Conservation (phyloP, 352 stramenopile species). For the Phytopythium kandeliae region DNA sequence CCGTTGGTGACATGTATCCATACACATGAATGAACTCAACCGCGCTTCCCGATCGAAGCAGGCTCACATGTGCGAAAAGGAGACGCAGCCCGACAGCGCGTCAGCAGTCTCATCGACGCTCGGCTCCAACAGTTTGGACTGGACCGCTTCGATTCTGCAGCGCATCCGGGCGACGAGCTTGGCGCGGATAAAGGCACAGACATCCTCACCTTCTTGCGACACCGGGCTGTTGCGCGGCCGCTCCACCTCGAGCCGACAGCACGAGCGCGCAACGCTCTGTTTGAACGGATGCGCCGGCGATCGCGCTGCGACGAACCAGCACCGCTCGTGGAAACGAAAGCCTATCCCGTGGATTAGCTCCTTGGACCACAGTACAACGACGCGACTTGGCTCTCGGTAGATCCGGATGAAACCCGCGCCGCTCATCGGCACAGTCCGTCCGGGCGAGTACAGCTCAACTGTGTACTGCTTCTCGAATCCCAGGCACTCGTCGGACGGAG, state of each 20-base stretch:
- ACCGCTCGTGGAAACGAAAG: background rate
- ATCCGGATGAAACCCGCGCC: background rate
- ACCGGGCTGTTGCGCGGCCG: background rate
- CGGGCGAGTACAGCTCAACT: background rate
- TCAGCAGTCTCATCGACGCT: background rate
- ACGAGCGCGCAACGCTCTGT: background rate
- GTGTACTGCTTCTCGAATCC: slow-evolving; percentile 3
- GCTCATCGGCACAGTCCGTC: background rate
- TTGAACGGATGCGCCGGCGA: background rate
- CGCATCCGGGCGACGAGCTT: slow-evolving; percentile 1
- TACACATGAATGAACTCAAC: too few relatives aligned
- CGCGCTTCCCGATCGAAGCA: too few relatives aligned
- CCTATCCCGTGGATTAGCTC: background rate
- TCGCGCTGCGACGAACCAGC: background rate
- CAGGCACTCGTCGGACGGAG: background rate
- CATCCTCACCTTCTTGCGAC: background rate
- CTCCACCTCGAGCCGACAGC: background rate
- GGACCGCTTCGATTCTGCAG: background rate
- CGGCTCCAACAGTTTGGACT: slow-evolving; percentile 1
- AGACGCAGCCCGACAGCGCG: background rate
- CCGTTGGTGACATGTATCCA: too few relatives aligned
- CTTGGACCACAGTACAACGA: slow-evolving; percentile 1
- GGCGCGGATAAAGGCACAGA: background rate
- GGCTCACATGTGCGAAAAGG: background rate
- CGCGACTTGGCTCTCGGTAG: background rate